Percentiles rank a stretch among this genome's conserved stretches.
Conservation (phyloP, 2,329 filamentous ascomycete species). For the Talaromyces sp. region DNA sequence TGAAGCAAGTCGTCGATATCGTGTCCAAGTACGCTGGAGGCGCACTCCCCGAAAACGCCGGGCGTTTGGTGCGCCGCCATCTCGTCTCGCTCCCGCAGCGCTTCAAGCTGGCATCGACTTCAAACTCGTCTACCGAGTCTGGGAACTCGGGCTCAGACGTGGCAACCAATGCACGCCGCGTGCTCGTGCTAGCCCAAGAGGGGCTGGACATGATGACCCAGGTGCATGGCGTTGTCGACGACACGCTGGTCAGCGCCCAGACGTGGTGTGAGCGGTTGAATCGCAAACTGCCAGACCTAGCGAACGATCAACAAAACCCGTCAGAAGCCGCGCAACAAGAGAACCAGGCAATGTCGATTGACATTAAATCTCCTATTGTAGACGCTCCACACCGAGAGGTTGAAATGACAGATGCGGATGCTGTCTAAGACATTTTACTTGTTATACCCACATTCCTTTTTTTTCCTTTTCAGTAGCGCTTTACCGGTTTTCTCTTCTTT, state of each 20-base stretch:
- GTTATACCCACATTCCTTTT: background rate
- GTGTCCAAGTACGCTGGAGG: slow-evolving; percentile 91
- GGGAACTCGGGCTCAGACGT: slow-evolving; percentile 39
- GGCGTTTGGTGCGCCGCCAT: slow-evolving; percentile 75
- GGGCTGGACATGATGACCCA: slow-evolving; percentile 92
- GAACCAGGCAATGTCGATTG: background rate
- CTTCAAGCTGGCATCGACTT: slow-evolving; percentile 67
- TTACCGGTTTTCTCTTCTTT: background rate
- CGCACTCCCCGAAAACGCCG: slow-evolving; percentile 82
- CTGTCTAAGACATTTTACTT: background rate
- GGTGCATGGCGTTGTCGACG: slow-evolving; percentile 80
- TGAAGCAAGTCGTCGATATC: slow-evolving; percentile 76
- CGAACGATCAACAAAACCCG: slow-evolving; percentile 21
- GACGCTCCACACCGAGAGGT: slow-evolving; percentile 6
- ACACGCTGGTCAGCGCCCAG: slow-evolving; percentile 85
- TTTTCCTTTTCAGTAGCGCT: background rate
- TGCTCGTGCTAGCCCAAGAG: slow-evolving; percentile 81
- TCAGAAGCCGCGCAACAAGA: background rate
- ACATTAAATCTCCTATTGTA: slow-evolving; percentile 10
- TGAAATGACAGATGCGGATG: slow-evolving; percentile 10
- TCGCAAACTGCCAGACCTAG: slow-evolving; percentile 35
- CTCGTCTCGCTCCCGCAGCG: slow-evolving; percentile 79
- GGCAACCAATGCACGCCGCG: slow-evolving; percentile 62
- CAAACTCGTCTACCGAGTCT: slow-evolving; percentile 30
- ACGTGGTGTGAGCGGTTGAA: slow-evolving; percentile 82